A percentile compares a stretch with the other conserved stretches of the same genome.
These are phyloP conservation scores for Tricholoma hemisulphureum DNA, from an alignment of 768 basidiomycete species.

Conservation along the genomic window DNA sequence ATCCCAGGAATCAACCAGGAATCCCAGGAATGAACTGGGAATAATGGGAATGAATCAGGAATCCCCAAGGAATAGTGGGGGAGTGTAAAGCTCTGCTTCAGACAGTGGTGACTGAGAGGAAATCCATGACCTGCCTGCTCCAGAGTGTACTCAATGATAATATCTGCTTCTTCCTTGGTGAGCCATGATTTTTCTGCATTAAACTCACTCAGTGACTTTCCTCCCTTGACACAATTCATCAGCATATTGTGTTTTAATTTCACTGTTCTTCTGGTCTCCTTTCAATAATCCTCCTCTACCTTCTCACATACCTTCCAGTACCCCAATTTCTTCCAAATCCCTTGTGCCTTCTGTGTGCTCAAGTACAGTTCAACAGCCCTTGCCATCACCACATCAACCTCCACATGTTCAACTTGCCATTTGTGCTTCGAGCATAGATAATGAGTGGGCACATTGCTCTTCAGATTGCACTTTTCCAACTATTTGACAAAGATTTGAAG, in stretches of 20 bases:
- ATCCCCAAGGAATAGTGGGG: too few species aligned
- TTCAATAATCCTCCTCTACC: background rate
- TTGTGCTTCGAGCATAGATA: too few species aligned
- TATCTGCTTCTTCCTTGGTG: background rate
- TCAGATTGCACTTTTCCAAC: too few species aligned
- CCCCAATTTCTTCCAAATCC: background rate
- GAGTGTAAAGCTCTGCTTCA: too few species aligned
- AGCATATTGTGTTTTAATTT: slow-evolving; percentile 1
- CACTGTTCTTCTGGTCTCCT: background rate
- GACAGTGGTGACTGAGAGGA: slow-evolving; percentile 1
- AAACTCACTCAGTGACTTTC: background rate
- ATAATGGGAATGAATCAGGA: too few species aligned
- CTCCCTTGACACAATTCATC: background rate
- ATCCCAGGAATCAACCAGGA: too few species aligned
- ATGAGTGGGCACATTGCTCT: too few species aligned
- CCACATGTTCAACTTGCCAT: background rate
- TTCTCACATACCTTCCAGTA: background rate
- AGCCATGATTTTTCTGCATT: slow-evolving; percentile 5
- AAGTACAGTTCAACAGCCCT: background rate
- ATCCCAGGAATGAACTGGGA: too few species aligned
- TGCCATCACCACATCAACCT: background rate
- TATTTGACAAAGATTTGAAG: too few species aligned
- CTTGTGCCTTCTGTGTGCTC: background rate
- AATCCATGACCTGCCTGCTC: background rate
- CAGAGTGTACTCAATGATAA: background rate